phyloP scores from a whole-genome alignment of 805 yeast species.

The Kluyveromyces nonfermentans region DNA sequence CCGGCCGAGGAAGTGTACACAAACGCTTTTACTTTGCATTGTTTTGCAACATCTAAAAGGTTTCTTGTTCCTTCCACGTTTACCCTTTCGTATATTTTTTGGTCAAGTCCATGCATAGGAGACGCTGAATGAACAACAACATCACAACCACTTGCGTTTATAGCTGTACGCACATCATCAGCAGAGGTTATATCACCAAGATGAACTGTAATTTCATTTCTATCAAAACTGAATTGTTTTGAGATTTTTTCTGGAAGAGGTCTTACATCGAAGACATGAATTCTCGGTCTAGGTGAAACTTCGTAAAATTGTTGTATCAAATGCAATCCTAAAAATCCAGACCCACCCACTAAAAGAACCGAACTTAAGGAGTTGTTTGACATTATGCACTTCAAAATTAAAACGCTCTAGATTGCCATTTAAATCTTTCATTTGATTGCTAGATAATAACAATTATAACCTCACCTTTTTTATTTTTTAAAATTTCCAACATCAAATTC shows the following conservation, averaged over 20 bases:
- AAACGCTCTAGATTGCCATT: too few species aligned
- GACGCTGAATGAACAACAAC: conserved; percentile 94
- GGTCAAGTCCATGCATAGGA: conserved; percentile 85
- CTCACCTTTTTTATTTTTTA: too few species aligned
- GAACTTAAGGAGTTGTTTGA: conserved; percentile 7
- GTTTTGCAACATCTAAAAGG: conserved; percentile 54
- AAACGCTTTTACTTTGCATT: conserved; percentile 45
- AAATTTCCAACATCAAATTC: too few species aligned
- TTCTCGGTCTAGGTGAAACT: conserved; percentile 53
- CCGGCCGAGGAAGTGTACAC: conserved; percentile 98
- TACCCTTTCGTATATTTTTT: conserved; percentile 76
- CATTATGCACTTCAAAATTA: too few species aligned
- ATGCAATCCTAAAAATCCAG: conserved; percentile 92
- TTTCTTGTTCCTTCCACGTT: conserved; percentile 84
- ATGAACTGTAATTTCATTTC: conserved; percentile 46
- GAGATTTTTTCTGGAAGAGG: conserved; percentile 71
- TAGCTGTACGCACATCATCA: conserved; percentile 57
- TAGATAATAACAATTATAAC: too few species aligned
- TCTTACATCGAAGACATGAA: conserved; percentile 86
- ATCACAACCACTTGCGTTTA: conserved; percentile 47
- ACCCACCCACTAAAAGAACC: conserved; percentile 86
- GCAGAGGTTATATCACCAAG: conserved; percentile 79
- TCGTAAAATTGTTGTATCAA: conserved; percentile 75
- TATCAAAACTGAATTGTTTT: conserved; percentile 64
- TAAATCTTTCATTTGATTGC: too few species aligned